phyloP scores from a whole-genome alignment of 2,329 filamentous ascomycete genomes.

The Herpotrichia juniperi region DNA sequence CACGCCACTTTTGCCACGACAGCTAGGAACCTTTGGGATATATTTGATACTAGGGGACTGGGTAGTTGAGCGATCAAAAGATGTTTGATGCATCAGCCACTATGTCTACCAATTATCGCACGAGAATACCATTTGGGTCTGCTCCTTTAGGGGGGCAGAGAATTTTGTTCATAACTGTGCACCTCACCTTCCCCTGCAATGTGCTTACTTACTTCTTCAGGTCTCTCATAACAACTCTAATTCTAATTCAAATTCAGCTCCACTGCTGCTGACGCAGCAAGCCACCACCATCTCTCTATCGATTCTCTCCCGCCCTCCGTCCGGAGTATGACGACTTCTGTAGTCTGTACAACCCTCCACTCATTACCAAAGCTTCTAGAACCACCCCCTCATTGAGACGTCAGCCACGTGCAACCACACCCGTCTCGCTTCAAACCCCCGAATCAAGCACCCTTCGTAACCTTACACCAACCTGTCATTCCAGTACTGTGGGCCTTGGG shows the following conservation, averaged over 20 bases:
- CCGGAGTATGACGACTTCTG: neutral
- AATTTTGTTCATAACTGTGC: conserved; percentile 1
- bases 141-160: conserved; percentile 4
- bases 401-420: conserved; percentile 4
- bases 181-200: neutral
- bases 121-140: conserved; percentile 12
- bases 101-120: conserved; percentile 9
- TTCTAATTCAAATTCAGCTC: neutral
- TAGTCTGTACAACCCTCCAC: conserved; percentile 8
- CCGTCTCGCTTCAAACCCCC: conserved; percentile 10
- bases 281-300: neutral
- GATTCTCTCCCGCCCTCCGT: neutral
- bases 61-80: neutral
- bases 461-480: conserved; percentile 16
- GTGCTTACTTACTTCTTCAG: conserved; percentile 5
- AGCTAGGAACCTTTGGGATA: conserved; percentile 3
- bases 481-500: conserved; percentile 13
- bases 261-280: neutral
- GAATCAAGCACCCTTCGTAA: conserved; percentile 5
- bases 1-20: neutral
- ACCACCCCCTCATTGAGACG: conserved; percentile 5
- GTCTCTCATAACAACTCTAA: conserved; percentile 4
- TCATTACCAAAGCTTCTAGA: conserved; percentile 7
- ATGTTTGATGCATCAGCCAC: neutral
- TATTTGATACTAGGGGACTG: neutral